Conservation (phyloP, 2,329 filamentous ascomycete species). For the Fusarium chlamydosporum region DNA sequence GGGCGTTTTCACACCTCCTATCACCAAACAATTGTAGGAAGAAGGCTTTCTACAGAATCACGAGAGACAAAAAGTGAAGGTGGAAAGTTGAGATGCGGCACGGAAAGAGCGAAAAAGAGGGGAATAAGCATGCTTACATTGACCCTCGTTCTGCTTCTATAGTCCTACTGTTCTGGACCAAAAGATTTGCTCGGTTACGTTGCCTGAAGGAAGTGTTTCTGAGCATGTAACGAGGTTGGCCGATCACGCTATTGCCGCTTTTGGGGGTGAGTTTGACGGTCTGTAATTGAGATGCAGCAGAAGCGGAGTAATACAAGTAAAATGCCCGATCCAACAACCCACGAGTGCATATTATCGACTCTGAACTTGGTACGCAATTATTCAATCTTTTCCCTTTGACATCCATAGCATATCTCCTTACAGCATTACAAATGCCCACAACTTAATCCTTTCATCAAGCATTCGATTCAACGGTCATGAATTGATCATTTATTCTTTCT, state of each 20-base stretch:
- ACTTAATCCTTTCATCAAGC: neutral
- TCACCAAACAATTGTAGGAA: conserved; percentile 13
- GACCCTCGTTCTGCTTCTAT: conserved; percentile 10
- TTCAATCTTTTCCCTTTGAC: neutral
- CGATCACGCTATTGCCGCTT: conserved; percentile 40
- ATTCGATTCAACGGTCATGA: neutral
- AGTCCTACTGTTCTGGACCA: conserved; percentile 15
- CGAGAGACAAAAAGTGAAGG: conserved; percentile 1
- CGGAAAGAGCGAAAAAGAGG: conserved; percentile 29
- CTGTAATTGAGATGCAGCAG: conserved; percentile 7
- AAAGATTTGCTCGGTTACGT: conserved; percentile 25
- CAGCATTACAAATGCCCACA: neutral
- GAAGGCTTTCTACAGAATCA: neutral
- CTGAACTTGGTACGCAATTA: neutral
- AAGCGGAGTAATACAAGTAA: conserved; percentile 31
- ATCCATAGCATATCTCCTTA: neutral
- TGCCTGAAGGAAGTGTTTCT: conserved; percentile 17
- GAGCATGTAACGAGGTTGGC: conserved; percentile 25
- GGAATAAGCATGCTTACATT: conserved; percentile 27
- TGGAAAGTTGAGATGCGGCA: conserved; percentile 27
- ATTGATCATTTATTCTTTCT: neutral
- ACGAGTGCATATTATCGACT: neutral
- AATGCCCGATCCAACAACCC: conserved; percentile 12
- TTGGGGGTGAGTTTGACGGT: conserved; percentile 8
- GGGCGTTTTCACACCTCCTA: conserved; percentile 13